These are phyloP conservation scores for Fusarium zealandicum DNA, from an alignment of 2,329 filamentous ascomycete genomes.

Conservation along the genomic window DNA sequence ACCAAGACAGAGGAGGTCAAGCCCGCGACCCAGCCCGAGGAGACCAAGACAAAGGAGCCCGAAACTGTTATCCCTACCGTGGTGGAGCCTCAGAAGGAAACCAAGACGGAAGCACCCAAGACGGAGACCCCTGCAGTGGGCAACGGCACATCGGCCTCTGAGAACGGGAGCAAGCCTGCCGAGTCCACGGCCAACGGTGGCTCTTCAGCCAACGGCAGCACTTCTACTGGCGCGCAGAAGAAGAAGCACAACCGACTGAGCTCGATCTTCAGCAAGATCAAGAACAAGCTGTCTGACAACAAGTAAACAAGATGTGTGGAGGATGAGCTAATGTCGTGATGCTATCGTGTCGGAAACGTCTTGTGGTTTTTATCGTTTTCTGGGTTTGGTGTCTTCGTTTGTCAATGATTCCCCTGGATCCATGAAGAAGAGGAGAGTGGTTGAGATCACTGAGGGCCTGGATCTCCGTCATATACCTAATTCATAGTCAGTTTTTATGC, in stretches of 20 bases:
- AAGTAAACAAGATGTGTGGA: constrained; percentile 37
- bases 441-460: constrained; percentile 41
- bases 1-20: constrained; percentile 61
- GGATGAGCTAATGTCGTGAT: constrained; percentile 38
- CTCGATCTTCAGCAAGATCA: constrained; percentile 66
- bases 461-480: constrained; percentile 48
- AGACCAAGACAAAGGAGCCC: constrained; percentile 15
- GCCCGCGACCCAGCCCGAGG: neutral
- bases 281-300: constrained; percentile 53
- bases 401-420: constrained; percentile 52
- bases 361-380: constrained; percentile 38
- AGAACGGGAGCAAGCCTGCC: constrained; percentile 35
- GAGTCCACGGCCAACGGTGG: constrained; percentile 31
- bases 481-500: constrained; percentile 44
- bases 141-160: constrained; percentile 31
- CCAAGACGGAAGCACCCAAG: constrained; percentile 25
- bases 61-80: neutral
- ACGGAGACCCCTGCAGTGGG: constrained; percentile 28
- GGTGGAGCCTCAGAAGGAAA: constrained; percentile 12
- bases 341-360: constrained; percentile 37
- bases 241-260: constrained; percentile 74
- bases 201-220: constrained; percentile 34
- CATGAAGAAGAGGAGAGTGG: constrained; percentile 44
- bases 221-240: constrained; percentile 53
- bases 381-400: constrained; percentile 49